Evolutionary conservation across 345 rosid species (phyloP), one percentile per base, ranked within the genome.

Genomic region (Brassica rapa): DNA sequence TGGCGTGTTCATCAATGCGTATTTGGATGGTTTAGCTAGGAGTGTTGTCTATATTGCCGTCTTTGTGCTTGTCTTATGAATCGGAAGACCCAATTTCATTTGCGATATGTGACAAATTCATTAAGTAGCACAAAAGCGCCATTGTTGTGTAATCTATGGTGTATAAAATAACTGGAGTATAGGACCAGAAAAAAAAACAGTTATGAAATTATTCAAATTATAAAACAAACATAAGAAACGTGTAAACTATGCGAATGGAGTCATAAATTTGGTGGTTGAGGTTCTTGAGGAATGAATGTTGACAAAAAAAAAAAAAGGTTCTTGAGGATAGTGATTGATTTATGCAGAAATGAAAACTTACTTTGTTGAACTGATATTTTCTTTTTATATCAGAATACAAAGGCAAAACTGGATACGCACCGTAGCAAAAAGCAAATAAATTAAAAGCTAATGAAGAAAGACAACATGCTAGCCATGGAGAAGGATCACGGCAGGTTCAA

Each of bases 331-430:
- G 55, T 46, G 55, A 46, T 14, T 46, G 16, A 46, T 46, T 46
- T 5, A 46, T 46, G 55, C 1, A 15, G 21, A 51, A 46, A 5
- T 15, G 57, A 51, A n/a, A 57, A 75, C 75, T 80, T 66, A 84
- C 86, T 76, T 64, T 82, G 27, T 86, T 32, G 70, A 86, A 88
- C 49, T 81, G 88, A 21, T 15, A 78, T 62, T 85, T 83, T 35
- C 82, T 77, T 73, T 51, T 81, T 83, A 83, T 86, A 9, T 87
- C 86, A n/a, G 37, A 66, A 71, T 85, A 88, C 69, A 88, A 64
- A 35, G 91, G 87, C 60, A 88, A 81, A 21, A 79, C 62, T 1
- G 83, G 75, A 67, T 82, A 88, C 8, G 87, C 88, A 37, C 85
- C 82, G 79, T 83, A 83, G 80, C 86, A 86, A 62, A 85, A 88